Evolutionary conservation across 1,284 basidiomycete genomes (phyloP).

Genomic region (Taiwanofungus camphoratus): DNA sequence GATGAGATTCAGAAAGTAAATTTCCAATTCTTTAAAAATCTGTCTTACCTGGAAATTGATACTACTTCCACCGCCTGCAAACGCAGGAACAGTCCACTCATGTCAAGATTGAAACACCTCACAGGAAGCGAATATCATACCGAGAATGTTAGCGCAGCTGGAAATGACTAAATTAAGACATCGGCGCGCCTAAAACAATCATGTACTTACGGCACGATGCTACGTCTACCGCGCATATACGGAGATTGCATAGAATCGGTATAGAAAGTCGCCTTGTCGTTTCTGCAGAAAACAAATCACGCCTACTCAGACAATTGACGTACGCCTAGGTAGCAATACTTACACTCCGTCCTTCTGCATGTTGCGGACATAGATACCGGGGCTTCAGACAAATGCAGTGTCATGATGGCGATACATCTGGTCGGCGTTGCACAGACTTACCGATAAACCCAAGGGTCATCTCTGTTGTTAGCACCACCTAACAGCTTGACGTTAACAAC

Average conservation of each 20-base stretch:
- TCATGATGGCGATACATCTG: neutral
- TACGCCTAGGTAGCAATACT: constrained; percentile 17
- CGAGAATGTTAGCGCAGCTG: constrained; percentile 65
- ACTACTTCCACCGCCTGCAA: constrained; percentile 45
- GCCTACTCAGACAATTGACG: no score
- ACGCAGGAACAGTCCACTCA: constrained; percentile 29
- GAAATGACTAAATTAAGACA: constrained; percentile 1
- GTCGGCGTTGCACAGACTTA: constrained; percentile 12
- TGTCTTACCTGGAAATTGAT: constrained; percentile 59
- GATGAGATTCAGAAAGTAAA: neutral
- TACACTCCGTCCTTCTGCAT: constrained; percentile 67
- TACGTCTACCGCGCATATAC: constrained; percentile 54
- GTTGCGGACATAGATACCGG: constrained; percentile 63
- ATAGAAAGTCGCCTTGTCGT: constrained; percentile 72
- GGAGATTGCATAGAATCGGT: constrained; percentile 53
- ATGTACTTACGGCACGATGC: constrained; percentile 56
- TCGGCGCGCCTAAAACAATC: constrained; percentile 1
- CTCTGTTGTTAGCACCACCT: constrained; percentile 67
- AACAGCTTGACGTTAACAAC: neutral
- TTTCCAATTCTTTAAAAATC: neutral
- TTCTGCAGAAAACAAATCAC: constrained; percentile 32
- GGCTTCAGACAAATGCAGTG: constrained; percentile 28
- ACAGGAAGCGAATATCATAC: constrained; percentile 25
- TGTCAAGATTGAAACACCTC: neutral
- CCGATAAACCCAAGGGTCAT: constrained; percentile 71